These are phyloP conservation scores for Euphorbia schlechtendalii DNA, from an alignment of 441 rosid genomes.

Conservation along the genomic window DNA sequence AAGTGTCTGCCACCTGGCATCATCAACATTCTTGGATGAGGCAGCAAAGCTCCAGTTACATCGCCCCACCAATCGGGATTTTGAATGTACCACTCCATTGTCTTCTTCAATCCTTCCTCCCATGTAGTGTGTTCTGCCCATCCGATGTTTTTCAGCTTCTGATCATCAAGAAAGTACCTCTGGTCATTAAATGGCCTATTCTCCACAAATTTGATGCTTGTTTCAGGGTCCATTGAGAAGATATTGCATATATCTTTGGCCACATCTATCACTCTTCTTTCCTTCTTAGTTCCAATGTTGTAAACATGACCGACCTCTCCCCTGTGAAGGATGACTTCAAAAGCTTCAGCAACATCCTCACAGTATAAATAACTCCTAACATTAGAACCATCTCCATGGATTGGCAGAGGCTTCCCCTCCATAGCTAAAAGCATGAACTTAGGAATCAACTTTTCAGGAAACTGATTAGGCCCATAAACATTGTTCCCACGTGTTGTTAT, in stretches of 20 bases:
- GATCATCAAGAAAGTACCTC: conserved; percentile 80
- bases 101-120: conserved; percentile 80
- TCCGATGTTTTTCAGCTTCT: conserved; percentile 68
- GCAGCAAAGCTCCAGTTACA: conserved; percentile 77
- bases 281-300: conserved; percentile 75
- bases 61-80: conserved; percentile 97
- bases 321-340: conserved; percentile 78
- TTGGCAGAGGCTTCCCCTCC: conserved; percentile 58
- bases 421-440: conserved; percentile 44
- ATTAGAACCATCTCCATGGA: conserved; percentile 82
- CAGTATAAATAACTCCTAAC: conserved; percentile 77
- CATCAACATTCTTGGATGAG: conserved; percentile 87
- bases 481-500: conserved; percentile 51
- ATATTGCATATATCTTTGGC: conserved; percentile 67
- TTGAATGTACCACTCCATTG: conserved; percentile 67
- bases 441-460: conserved; percentile 46
- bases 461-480: conserved; percentile 49
- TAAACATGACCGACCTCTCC: conserved; percentile 88
- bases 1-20: conserved; percentile 76
- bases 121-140: conserved; percentile 73
- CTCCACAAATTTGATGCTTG: conserved; percentile 66
- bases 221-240: conserved; percentile 53
- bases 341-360: conserved; percentile 92
- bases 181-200: conserved; percentile 85
- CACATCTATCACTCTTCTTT: conserved; percentile 81